Evolutionary conservation across 495 filamentous ascomycete genomes (phyloP), one percentile per base, ranked within the genome.

Genomic region (Neurospora africana): DNA sequence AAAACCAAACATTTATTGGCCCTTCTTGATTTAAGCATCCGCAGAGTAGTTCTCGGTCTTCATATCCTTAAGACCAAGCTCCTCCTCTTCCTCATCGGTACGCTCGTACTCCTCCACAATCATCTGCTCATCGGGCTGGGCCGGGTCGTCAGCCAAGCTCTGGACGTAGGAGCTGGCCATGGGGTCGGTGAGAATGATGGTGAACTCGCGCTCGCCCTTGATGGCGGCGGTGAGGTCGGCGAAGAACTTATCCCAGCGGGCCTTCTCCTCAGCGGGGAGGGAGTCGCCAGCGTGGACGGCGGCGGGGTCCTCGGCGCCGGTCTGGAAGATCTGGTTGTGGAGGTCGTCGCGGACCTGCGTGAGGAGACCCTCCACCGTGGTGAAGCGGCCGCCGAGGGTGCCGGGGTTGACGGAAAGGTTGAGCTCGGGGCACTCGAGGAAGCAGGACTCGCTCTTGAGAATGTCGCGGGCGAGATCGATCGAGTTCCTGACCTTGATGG

Each of bases 361-460:
- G n/a, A 98, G 85, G 27, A 98, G 87, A 73, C 95, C 95, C 81
- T 98, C 96, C 23, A 98, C 88, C 6, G 96, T 99, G 11, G 95
- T 98, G 84, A 99, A 99, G 47, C 94, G 90, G n/a, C 95, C 95
- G 73, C 95, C 95, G 5, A 98, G 87, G 0, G 95, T 98, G 53
- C 95, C 95, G 0, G 94, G 92, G 77, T 93, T 90, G 30, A 98
- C 92, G 39, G 87, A 86, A 30, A 99, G 87, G 73, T 89, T 88
- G 72, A 97, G 89, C 76, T 98, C 94, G 3, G 94, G 91, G 76
- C 92, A 95, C 76, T 88, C 85, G 68, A 99, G 84, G 6, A 88
- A 87, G 77, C 94, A 97, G 41, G 91, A 95, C 81, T 98, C 95
- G 77, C 92, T 94, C 86, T 99, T 99, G 70, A 99, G 87, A 72